Base-by-base conservation (phyloP, 208 protist genomes). In the Trypanosomatidae sp. region DNA sequence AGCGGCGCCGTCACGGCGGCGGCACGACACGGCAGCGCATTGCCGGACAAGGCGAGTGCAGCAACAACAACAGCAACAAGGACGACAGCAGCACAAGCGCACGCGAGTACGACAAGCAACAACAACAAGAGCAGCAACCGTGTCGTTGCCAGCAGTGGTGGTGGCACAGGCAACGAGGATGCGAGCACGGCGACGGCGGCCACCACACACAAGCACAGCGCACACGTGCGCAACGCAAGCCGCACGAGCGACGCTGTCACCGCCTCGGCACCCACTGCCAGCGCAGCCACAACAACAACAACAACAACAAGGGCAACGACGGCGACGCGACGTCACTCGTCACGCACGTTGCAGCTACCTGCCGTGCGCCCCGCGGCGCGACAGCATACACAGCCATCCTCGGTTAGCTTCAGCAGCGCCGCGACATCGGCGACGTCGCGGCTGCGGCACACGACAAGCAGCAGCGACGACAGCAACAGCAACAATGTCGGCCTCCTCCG, bases 21-120 rank as follows among this genome's bases (percentile, higher is more conserved):
- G n/a, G n/a, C n/a, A n/a, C n/a, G n/a, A n/a, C n/a, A n/a, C n/a
- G n/a, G n/a, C n/a, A n/a, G n/a, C n/a, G n/a, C n/a, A n/a, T n/a
- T n/a, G n/a, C n/a, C n/a, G n/a, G 50, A 52, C 7, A 37, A 50
- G 16, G 4, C 19, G 2, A 15, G 21, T 50, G 47, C 28, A 41
- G 22, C 44, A 65, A 38, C 51, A 33, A 2, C 58, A 65, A 32
- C 58, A 35, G n/a, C 30, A 35, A 15, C n/a, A 35, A 35, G 11
- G n/a, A 15, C n/a, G n/a, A n/a, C 30, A 35, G 30, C n/a, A 35
- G 30, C 30, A 35, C 30, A 35, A n/a, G 30, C 11, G n/a, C 30
- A n/a, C n/a, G n/a, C n/a, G n/a, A n/a, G n/a, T n/a, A 35, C 11
- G 30, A 35, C 11, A 35, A n/a, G 30, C 30, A 35, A 35, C 11